A percentile compares a stretch with the other conserved stretches of the same genome.
Conservation (phyloP, 1,284 basidiomycete species). For the Ganoderma sinense region DNA sequence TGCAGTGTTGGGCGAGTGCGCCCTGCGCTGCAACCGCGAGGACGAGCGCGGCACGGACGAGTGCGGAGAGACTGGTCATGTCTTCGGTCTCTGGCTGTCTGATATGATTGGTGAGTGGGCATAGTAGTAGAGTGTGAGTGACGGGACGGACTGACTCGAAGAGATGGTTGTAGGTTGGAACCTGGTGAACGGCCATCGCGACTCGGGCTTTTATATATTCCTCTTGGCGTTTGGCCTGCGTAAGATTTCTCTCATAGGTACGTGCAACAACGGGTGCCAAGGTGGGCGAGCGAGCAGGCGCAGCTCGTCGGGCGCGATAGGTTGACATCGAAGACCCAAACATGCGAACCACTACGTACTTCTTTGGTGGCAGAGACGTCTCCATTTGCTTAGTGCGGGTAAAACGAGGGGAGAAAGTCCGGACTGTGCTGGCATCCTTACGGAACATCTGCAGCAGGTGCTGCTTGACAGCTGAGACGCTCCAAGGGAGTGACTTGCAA, state of each 20-base stretch:
- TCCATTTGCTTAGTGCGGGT: not conserved
- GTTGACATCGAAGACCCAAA: not conserved
- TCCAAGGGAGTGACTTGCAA: not conserved
- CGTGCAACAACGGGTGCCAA: not conserved
- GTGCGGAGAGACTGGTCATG: not conserved
- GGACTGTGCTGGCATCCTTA: not conserved
- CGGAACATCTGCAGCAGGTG: not conserved
- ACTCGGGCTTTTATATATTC: not conserved
- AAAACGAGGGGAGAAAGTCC: not conserved
- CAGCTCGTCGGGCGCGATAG: not conserved
- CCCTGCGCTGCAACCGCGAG: conserved; percentile 1
- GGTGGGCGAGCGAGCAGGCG: not conserved
- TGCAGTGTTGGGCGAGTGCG: not conserved
- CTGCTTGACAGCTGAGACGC: not conserved
- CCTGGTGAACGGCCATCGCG: not conserved
- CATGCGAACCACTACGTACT: not conserved
- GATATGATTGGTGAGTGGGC: not conserved
- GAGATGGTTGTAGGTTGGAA: not conserved
- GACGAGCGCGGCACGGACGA: conserved; percentile 1
- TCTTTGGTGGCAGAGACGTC: not conserved
- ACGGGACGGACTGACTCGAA: not conserved
- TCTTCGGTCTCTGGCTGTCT: not conserved
- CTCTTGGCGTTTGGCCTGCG: conserved; percentile 1
- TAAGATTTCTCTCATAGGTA: not conserved
- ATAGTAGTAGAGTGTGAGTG: not conserved